Percentiles rank a stretch among this genome's conserved stretches.
phyloP scores from a whole-genome alignment of 31 red algal genomes.

The Asparagopsis taxiformis region DNA sequence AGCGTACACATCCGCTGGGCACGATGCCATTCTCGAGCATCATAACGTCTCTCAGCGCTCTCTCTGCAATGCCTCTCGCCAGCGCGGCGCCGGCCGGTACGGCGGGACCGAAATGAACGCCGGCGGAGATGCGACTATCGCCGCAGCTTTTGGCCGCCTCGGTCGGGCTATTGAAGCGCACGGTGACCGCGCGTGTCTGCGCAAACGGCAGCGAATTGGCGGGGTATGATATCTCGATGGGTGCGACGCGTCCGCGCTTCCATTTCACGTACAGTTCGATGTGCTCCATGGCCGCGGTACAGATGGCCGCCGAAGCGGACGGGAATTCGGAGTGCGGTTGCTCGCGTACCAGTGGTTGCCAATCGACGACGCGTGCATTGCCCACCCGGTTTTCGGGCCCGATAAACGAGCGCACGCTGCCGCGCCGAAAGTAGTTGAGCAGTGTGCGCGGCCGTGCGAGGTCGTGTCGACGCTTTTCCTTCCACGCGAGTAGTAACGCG shows the following conservation, averaged over 20 bases:
- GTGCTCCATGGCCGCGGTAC: conserved; percentile 54
- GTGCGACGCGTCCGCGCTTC: conserved; percentile 26
- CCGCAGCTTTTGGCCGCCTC: conserved; percentile 44
- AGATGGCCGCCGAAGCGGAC: conserved; percentile 45
- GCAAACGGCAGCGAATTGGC: conserved; percentile 23
- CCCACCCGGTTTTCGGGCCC: conserved; percentile 15
- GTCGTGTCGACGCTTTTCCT: conserved; percentile 41
- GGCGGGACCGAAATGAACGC: conserved; percentile 42
- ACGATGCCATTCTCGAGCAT: not conserved
- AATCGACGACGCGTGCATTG: conserved; percentile 28
- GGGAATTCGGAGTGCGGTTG: conserved; percentile 73
- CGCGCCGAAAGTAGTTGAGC: conserved; percentile 3
- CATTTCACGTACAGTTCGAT: conserved; percentile 23
- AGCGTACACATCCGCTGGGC: not conserved
- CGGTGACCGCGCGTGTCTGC: conserved; percentile 16
- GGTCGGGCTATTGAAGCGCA: conserved; percentile 28
- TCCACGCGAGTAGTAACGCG: conserved; percentile 52
- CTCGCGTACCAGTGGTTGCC: conserved; percentile 32
- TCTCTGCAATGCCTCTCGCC: conserved; percentile 2
- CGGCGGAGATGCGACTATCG: conserved; percentile 44
- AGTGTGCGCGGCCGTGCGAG: conserved; percentile 34
- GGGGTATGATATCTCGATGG: conserved; percentile 22
- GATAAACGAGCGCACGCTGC: conserved; percentile 21
- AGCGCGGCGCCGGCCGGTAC: conserved; percentile 4
- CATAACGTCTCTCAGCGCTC: not conserved